phyloP scores from a whole-genome alignment of 2,329 filamentous ascomycete genomes.

The Pseudopyricularia cyperi region DNA sequence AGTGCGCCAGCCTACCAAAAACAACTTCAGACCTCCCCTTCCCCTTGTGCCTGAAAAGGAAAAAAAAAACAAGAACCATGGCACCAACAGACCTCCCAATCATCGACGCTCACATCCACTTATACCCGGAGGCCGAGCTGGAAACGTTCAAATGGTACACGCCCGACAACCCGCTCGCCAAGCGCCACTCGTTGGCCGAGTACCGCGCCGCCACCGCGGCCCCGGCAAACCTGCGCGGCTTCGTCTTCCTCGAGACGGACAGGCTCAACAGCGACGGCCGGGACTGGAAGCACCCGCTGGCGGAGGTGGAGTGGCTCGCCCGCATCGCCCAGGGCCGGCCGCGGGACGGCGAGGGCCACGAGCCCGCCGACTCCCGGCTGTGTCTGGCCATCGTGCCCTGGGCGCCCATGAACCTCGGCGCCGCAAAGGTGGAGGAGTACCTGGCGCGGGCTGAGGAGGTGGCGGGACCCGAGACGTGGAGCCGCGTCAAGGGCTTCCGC shows the following conservation, averaged over 20 bases:
- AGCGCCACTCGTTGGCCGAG: conserved; percentile 51
- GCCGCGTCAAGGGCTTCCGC: conserved; percentile 62
- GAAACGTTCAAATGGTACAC: conserved; percentile 57
- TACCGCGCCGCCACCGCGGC: conserved; percentile 37
- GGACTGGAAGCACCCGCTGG: conserved; percentile 54
- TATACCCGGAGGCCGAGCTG: conserved; percentile 61
- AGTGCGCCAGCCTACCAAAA: no score
- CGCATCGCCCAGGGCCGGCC: conserved; percentile 51
- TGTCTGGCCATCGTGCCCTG: conserved; percentile 67
- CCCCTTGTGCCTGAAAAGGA: no score
- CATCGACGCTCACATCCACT: conserved; percentile 85
- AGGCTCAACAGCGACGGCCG: conserved; percentile 47
- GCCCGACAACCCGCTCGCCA: conserved; percentile 43
- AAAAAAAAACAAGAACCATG: conserved; percentile 3
- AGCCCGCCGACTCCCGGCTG: conserved; percentile 31
- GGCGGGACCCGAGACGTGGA: conserved; percentile 52
- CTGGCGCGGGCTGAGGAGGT: conserved; percentile 44
- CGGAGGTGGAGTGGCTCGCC: conserved; percentile 58
- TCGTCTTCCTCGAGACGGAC: conserved; percentile 76
- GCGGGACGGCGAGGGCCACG: conserved; percentile 44
- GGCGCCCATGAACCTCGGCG: conserved; percentile 65
- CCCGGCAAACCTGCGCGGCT: conserved; percentile 42
- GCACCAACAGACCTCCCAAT: conserved; percentile 34
- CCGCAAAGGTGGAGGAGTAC: conserved; percentile 49
- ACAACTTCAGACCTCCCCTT: background rate